Conservation (phyloP, 768 basidiomycete genomes). For the Phylloporus arenicola region DNA sequence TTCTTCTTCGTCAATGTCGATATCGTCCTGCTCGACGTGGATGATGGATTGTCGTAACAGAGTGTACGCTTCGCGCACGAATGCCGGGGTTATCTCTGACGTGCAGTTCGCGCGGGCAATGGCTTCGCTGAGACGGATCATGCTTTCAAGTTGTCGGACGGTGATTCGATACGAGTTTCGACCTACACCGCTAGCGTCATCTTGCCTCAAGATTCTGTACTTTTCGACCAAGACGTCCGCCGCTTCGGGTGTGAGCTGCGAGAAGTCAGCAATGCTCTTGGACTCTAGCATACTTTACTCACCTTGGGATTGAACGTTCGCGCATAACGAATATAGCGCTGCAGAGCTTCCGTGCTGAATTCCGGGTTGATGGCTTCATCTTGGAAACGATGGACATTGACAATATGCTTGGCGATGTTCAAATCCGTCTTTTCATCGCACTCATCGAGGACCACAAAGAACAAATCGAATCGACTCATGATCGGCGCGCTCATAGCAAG, state of each 20-base stretch:
- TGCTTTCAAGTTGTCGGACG: slow-evolving; percentile 95
- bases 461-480: slow-evolving; percentile 97
- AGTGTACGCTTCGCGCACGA: slow-evolving; percentile 93
- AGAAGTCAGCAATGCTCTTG: slow-evolving; percentile 4
- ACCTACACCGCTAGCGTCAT: slow-evolving; percentile 83
- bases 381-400: slow-evolving; percentile 94
- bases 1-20: slow-evolving; percentile 95
- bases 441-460: slow-evolving; percentile 97
- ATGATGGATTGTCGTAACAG: slow-evolving; percentile 96
- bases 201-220: slow-evolving; percentile 86
- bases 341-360: slow-evolving; percentile 94
- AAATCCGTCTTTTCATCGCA: slow-evolving; percentile 90
- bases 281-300: neutral
- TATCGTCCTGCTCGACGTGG: slow-evolving; percentile 97
- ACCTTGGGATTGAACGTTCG: slow-evolving; percentile 98
- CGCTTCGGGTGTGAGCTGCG: slow-evolving; percentile 86
- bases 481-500: slow-evolving; percentile 98
- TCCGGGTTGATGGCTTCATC: slow-evolving; percentile 94
- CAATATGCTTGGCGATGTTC: slow-evolving; percentile 94
- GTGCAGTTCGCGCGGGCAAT: slow-evolving; percentile 97
- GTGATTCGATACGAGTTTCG: slow-evolving; percentile 96
- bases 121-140: slow-evolving; percentile 96
- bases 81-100: slow-evolving; percentile 90
- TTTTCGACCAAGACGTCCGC: slow-evolving; percentile 93
- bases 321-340: slow-evolving; percentile 95